Conservation (phyloP, 2,329 filamentous ascomycete genomes). For the Fusarium dlaminii region DNA sequence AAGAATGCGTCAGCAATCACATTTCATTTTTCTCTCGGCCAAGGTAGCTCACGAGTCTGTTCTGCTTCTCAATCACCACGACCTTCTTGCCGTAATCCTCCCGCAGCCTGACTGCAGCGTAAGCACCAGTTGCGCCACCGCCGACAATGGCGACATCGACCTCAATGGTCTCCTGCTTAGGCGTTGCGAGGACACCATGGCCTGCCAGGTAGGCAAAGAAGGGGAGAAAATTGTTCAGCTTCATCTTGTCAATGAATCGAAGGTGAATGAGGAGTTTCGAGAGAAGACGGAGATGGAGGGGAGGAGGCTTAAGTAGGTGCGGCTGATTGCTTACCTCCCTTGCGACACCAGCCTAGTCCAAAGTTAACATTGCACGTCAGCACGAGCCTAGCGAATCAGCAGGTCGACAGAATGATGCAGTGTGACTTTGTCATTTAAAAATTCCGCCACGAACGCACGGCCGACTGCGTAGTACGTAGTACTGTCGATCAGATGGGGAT, state of each 20-base stretch:
- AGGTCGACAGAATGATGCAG: fast-evolving
- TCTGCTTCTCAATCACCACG: conserved; percentile 30
- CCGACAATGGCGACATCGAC: conserved; percentile 32
- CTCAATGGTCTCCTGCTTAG: background rate
- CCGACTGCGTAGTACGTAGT: background rate
- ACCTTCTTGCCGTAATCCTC: conserved; percentile 26
- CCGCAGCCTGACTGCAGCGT: conserved; percentile 34
- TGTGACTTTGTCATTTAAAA: background rate
- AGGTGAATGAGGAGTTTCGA: background rate
- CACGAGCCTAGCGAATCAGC: background rate
- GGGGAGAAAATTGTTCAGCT: background rate
- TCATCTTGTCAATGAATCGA: background rate
- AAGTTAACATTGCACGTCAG: background rate
- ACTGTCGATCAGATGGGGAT: background rate
- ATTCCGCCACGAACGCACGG: background rate
- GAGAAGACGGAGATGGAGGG: background rate
- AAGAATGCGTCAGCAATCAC: background rate
- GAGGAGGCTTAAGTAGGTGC: background rate
- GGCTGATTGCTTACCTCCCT: background rate
- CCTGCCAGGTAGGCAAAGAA: background rate
- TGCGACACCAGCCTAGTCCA: background rate
- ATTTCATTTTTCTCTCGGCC: fast-evolving
- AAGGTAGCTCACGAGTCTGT: background rate
- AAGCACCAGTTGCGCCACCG: conserved; percentile 26
- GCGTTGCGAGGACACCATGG: background rate